A percentile compares a stretch with the other conserved stretches of the same genome.
phyloP scores from a whole-genome alignment of 768 basidiomycete genomes.

The Mycena chlorophos region DNA sequence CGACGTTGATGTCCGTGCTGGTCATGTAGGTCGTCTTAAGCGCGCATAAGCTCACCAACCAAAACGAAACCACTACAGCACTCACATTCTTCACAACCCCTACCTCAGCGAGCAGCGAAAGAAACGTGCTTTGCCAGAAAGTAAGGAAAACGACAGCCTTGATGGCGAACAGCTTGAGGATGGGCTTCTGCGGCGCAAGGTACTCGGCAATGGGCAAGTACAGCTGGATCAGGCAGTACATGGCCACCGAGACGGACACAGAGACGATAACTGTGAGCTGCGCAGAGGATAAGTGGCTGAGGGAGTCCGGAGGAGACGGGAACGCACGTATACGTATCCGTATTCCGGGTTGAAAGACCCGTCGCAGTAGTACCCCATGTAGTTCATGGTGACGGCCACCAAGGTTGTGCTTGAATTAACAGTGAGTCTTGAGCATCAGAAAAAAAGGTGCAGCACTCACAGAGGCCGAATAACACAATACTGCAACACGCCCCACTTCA shows the following conservation, averaged over 20 bases:
- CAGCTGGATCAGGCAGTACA: constrained; percentile 77
- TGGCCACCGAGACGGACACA: constrained; percentile 70
- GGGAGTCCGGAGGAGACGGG: neutral
- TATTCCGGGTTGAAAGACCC: constrained; percentile 65
- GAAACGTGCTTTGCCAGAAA: constrained; percentile 72
- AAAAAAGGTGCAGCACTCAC: constrained; percentile 34
- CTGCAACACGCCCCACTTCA: constrained; percentile 78
- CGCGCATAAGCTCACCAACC: neutral
- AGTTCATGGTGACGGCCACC: constrained; percentile 61
- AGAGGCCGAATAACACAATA: constrained; percentile 66
- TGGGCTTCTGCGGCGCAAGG: constrained; percentile 58
- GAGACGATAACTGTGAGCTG: constrained; percentile 65
- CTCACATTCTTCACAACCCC: constrained; percentile 65
- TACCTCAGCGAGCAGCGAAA: constrained; percentile 56
- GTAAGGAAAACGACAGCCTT: constrained; percentile 78
- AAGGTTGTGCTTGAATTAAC: constrained; percentile 49
- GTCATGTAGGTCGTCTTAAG: constrained; percentile 66
- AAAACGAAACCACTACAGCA: constrained; percentile 4
- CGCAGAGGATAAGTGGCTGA: neutral
- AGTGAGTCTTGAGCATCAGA: neutral
- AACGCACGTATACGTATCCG: constrained; percentile 64
- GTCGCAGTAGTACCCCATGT: constrained; percentile 70
- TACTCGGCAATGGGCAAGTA: constrained; percentile 57
- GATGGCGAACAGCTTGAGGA: constrained; percentile 68
- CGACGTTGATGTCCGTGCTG: constrained; percentile 70